Conservation (phyloP, 2,329 filamentous ascomycete genomes). For the Monosporascus sp. region DNA sequence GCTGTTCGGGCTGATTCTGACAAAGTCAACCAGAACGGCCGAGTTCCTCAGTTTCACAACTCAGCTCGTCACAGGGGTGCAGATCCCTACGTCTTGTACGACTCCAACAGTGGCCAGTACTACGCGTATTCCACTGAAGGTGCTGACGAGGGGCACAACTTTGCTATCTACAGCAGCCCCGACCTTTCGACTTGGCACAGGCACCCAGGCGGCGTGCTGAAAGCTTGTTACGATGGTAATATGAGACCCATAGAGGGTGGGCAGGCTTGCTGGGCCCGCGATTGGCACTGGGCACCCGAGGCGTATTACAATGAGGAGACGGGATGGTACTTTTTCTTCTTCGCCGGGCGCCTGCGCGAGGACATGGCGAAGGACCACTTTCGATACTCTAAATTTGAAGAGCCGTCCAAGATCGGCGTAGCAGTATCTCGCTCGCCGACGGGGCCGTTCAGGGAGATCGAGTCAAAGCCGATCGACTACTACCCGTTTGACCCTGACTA, state of each 20-base stretch:
- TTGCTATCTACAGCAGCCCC: conserved; percentile 31
- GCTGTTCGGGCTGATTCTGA: not conserved
- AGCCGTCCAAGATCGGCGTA: conserved; percentile 31
- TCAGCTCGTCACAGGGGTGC: conserved; percentile 26
- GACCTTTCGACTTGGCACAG: conserved; percentile 32
- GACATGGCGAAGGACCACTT: conserved; percentile 29
- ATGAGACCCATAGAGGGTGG: conserved; percentile 24
- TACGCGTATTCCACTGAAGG: conserved; percentile 33
- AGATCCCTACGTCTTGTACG: conserved; percentile 28
- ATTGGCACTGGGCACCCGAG: conserved; percentile 33
- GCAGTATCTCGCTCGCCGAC: conserved; percentile 30
- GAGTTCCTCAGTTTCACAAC: conserved; percentile 28
- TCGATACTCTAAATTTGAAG: conserved; percentile 29
- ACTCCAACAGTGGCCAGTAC: conserved; percentile 24
- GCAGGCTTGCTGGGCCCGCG: conserved; percentile 31
- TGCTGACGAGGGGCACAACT: conserved; percentile 26
- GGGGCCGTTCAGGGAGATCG: conserved; percentile 28
- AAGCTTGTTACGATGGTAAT: conserved; percentile 26
- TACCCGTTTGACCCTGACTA: conserved; percentile 32
- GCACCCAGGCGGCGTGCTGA: conserved; percentile 27
- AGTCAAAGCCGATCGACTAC: conserved; percentile 27
- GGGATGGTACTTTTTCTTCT: conserved; percentile 34
- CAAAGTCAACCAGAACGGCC: not conserved
- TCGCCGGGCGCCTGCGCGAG: conserved; percentile 28
- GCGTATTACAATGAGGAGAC: conserved; percentile 31